These are phyloP conservation scores for Henckelia pumila DNA, from an alignment of 257 asterid species.

Conservation along the genomic window DNA sequence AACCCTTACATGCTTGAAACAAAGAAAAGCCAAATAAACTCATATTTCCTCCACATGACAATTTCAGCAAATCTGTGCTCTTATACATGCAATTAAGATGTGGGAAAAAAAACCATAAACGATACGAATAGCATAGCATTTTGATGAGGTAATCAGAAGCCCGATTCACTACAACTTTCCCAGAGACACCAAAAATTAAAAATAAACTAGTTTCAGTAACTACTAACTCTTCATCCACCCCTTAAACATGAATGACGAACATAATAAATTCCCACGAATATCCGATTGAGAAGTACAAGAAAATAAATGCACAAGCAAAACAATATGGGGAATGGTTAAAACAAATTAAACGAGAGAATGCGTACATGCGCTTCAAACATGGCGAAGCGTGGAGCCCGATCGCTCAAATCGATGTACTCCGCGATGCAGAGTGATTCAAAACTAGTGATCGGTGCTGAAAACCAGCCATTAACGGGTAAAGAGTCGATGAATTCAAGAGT, in stretches of 20 bases:
- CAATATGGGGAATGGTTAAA: neutral
- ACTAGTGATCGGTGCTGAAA: constrained; percentile 20
- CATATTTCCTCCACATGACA: neutral
- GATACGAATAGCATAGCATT: neutral
- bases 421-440: neutral
- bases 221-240: neutral
- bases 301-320: neutral
- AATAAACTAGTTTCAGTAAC: neutral
- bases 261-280: neutral
- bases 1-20: no score
- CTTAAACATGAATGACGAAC: neutral
- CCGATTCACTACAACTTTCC: neutral
- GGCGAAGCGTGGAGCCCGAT: constrained; percentile 19
- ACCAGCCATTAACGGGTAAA: constrained; percentile 16
- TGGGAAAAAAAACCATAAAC: no score
- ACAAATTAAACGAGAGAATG: constrained; percentile 1
- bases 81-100: neutral
- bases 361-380: constrained; percentile 62
- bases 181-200: neutral
- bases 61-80: neutral
- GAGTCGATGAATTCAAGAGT: neutral
- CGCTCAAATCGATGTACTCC: constrained; percentile 5
- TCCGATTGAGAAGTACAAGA: neutral
- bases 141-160: neutral
- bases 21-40: neutral